Conservation (phyloP, 176 grass and related monocot species). For the maize (Zea mays) region DNA sequence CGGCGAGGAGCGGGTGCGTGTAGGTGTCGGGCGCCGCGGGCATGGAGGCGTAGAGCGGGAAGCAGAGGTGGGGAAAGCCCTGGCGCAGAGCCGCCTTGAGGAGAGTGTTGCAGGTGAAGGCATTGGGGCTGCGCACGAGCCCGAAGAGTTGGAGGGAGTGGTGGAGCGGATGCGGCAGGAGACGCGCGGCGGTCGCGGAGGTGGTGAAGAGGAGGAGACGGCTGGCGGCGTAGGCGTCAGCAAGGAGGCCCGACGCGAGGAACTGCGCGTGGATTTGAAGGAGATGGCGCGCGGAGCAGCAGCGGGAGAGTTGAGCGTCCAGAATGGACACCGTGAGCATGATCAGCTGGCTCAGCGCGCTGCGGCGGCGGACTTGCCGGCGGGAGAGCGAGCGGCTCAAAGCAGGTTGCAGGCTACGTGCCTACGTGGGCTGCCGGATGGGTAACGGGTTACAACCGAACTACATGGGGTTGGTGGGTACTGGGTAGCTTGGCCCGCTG, state of each 20-base stretch:
- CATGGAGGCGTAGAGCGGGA: conserved; percentile 67
- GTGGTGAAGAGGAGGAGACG: conserved; percentile 62
- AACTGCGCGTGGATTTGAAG: conserved; percentile 80
- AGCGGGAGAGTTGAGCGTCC: conserved; percentile 65
- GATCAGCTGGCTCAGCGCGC: neutral
- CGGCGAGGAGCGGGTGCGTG: conserved; percentile 61
- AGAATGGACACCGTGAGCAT: conserved; percentile 76
- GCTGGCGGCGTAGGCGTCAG: conserved; percentile 78
- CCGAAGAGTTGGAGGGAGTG: conserved; percentile 54
- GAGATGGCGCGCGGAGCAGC: conserved; percentile 49
- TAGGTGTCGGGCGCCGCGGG: conserved; percentile 51
- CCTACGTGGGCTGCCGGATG: too few relatives aligned
- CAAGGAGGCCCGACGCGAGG: conserved; percentile 63
- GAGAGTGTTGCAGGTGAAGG: conserved; percentile 72
- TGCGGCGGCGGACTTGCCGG: neutral
- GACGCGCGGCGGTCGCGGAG: conserved; percentile 43
- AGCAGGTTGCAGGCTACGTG: neutral
- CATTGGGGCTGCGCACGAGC: conserved; percentile 57
- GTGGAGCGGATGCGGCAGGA: conserved; percentile 49
- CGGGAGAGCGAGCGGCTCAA: neutral
- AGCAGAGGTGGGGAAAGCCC: conserved; percentile 52
- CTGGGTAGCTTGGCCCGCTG: neutral
- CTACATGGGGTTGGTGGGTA: too few relatives aligned
- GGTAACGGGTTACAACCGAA: too few relatives aligned
- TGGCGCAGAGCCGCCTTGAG: conserved; percentile 50